Percentiles rank a stretch among this genome's conserved stretches.
phyloP scores from a whole-genome alignment of 495 filamentous ascomycete species.

The Penicillium turbatum region DNA sequence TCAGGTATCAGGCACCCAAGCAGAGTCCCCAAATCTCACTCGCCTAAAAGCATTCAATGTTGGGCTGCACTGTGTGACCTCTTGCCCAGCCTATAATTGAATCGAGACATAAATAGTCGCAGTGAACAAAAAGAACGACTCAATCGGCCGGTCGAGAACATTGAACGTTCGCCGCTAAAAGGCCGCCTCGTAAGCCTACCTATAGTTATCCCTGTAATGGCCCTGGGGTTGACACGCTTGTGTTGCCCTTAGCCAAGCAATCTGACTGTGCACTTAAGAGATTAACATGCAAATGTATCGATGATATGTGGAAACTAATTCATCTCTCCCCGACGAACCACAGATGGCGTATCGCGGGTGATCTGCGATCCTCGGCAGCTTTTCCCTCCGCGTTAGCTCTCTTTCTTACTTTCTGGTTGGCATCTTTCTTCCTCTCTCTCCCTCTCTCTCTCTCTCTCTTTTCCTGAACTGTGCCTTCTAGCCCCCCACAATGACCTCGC shows the following conservation, averaged over 20 bases:
- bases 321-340: background rate
- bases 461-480: background rate
- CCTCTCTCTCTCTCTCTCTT: no score
- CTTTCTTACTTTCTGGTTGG: slow-evolving; percentile 1
- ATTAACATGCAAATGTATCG: background rate
- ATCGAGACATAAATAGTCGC: background rate
- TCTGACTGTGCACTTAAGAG: background rate
- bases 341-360: slow-evolving; percentile 12
- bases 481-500: slow-evolving; percentile 1
- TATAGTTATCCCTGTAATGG: background rate
- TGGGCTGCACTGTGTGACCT: background rate
- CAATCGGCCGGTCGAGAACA: background rate
- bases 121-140: background rate
- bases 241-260: background rate
- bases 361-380: slow-evolving; percentile 25
- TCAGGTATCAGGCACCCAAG: background rate
- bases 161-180: background rate
- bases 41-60: background rate
- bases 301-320: background rate
- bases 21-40: background rate
- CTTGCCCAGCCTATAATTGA: background rate
- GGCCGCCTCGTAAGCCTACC: background rate
- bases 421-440: background rate
- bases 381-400: slow-evolving; percentile 14
- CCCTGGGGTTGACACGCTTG: background rate